Percentiles rank a stretch among this genome's conserved stretches.
Conservation (phyloP, 805 yeast species). For the Myxozyma udenii region DNA sequence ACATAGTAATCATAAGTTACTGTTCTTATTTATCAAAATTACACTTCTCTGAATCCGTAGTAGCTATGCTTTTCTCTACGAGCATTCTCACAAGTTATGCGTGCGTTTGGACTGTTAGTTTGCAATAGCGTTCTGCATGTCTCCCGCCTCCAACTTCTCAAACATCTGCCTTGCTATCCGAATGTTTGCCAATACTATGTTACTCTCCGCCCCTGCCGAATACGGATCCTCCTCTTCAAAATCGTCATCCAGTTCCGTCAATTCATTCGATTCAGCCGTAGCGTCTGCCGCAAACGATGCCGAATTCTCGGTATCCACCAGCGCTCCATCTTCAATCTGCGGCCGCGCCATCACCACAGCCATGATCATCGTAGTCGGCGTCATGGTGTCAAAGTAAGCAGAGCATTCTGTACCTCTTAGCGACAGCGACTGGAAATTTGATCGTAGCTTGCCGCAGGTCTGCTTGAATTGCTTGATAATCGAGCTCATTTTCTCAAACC, state of each 20-base stretch:
- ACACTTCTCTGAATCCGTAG: no score
- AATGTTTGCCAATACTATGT: constrained; percentile 40
- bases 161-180: constrained; percentile 40
- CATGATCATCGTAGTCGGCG: constrained; percentile 46
- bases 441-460: constrained; percentile 79
- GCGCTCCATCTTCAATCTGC: not conserved
- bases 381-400: constrained; percentile 43
- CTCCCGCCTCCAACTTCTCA: constrained; percentile 35
- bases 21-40: no score
- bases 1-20: no score
- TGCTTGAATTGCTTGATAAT: constrained; percentile 93
- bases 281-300: constrained; percentile 24
- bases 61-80: no score
- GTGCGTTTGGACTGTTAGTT: no score
- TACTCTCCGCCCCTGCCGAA: constrained; percentile 35
- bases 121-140: no score
- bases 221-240: constrained; percentile 26
- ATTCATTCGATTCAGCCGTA: constrained; percentile 23
- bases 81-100: no score
- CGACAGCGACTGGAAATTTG: constrained; percentile 75
- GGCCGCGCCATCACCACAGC: constrained; percentile 39
- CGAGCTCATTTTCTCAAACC: constrained; percentile 91
- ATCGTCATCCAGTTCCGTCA: no score
- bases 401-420: constrained; percentile 53
- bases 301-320: not conserved